Percentiles rank a stretch among this genome's conserved stretches.
Conservation (phyloP, 371 early-diverging fungal species). For the Polyrhizophydium stewartii region DNA sequence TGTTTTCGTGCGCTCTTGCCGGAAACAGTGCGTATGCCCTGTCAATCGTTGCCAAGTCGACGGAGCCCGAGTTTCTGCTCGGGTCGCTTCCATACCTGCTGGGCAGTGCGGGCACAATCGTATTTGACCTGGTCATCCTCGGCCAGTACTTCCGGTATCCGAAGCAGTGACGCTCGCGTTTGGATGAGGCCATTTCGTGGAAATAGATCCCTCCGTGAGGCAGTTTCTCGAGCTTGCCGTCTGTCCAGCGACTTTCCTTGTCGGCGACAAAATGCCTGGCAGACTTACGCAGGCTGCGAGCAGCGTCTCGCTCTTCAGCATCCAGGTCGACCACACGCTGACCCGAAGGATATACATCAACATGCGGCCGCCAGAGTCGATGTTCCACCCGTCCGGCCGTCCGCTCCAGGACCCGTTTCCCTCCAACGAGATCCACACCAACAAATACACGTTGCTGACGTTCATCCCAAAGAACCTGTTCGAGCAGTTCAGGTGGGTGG, state of each 20-base stretch:
- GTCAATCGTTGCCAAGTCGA: conserved; percentile 53
- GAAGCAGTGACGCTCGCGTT: too few relatives aligned
- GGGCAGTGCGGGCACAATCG: conserved; percentile 61
- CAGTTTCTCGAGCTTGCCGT: too few relatives aligned
- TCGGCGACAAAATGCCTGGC: too few relatives aligned
- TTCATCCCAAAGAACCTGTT: conserved; percentile 97
- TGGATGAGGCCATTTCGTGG: too few relatives aligned
- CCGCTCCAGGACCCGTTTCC: conserved; percentile 15
- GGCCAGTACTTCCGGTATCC: conserved; percentile 50
- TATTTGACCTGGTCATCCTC: conserved; percentile 63
- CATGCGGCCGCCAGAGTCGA: conserved; percentile 6
- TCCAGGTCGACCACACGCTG: neutral
- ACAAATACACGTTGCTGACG: conserved; percentile 84
- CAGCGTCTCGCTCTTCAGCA: neutral
- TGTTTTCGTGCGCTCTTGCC: conserved; percentile 79
- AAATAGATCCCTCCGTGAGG: too few relatives aligned
- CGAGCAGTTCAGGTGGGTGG: conserved; percentile 85
- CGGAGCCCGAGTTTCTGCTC: conserved; percentile 30
- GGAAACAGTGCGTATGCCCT: conserved; percentile 77
- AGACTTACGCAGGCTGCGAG: neutral
- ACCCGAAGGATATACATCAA: conserved; percentile 2
- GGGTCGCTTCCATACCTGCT: conserved; percentile 64
- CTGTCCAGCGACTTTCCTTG: too few relatives aligned
- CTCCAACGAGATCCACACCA: conserved; percentile 52
- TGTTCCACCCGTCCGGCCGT: conserved; percentile 4